Evolutionary conservation across 768 basidiomycete species (phyloP).

Genomic region (Mycena crocata): DNA sequence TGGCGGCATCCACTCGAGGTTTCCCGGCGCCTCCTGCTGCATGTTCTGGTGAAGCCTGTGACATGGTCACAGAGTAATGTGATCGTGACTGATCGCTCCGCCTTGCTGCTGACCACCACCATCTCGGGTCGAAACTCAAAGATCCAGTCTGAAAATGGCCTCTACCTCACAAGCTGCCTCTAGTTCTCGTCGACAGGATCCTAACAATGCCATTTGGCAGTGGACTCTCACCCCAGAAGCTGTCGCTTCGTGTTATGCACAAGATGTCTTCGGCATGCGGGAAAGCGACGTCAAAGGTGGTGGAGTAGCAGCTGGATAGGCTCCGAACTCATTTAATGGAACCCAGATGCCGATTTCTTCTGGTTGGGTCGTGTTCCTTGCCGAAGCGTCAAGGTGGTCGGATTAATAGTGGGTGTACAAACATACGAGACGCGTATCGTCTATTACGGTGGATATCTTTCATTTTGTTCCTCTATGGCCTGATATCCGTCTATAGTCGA

Average conservation of each 20-base stretch:
- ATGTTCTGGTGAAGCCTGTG: no score
- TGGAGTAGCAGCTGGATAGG: neutral
- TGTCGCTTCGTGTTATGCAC: conserved; percentile 64
- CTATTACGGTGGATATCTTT: conserved; percentile 62
- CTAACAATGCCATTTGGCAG: conserved; percentile 45
- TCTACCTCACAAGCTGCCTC: neutral
- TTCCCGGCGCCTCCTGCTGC: no score
- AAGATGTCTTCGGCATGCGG: conserved; percentile 63
- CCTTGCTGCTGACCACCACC: neutral
- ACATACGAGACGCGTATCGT: conserved; percentile 68
- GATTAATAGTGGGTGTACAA: conserved; percentile 72
- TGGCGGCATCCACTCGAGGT: no score
- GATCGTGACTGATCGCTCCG: neutral
- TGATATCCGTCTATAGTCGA: conserved; percentile 62
- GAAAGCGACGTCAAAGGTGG: conserved; percentile 48
- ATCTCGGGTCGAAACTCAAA: neutral
- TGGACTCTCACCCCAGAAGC: conserved; percentile 72
- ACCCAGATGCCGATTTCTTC: conserved; percentile 70
- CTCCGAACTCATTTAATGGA: conserved; percentile 9
- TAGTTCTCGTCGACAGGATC: neutral
- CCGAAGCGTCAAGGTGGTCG: conserved; percentile 69
- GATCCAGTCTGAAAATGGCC: neutral
- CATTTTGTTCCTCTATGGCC: neutral
- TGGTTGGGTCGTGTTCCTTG: conserved; percentile 82
- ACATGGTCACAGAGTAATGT: no score